phyloP scores from a whole-genome alignment of 257 asterid genomes.

The Sherardia arvensis region DNA sequence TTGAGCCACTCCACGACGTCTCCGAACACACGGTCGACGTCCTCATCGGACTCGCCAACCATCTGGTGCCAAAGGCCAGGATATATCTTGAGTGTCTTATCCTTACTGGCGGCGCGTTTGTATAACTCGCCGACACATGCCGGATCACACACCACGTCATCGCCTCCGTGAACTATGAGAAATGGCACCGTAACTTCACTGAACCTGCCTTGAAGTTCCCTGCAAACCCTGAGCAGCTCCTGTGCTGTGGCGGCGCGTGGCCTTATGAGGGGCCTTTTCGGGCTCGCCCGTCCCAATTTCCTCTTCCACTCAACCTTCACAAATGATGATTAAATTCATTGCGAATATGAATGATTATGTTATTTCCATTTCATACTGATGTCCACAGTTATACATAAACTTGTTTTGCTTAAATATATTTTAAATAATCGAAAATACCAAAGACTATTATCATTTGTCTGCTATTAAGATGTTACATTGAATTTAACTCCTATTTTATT shows the following conservation, averaged over 20 bases:
- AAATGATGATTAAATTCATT: not conserved
- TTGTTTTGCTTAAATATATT: no score
- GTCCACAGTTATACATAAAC: no score
- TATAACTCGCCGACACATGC: slow-evolving; percentile 46
- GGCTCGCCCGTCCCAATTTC: slow-evolving; percentile 76
- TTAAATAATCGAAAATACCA: no score
- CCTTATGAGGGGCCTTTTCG: slow-evolving; percentile 46
- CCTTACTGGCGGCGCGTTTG: slow-evolving; percentile 48
- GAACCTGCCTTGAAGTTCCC: slow-evolving; percentile 65
- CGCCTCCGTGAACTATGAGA: slow-evolving; percentile 80
- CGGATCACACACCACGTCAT: slow-evolving; percentile 31
- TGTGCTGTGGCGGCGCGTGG: slow-evolving; percentile 97
- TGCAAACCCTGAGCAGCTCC: slow-evolving; percentile 64
- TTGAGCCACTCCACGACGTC: slow-evolving; percentile 68
- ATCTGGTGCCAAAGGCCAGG: slow-evolving; percentile 92
- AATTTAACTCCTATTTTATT: no score
- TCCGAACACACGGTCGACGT: slow-evolving; percentile 72
- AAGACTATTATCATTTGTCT: no score
- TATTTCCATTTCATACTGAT: no score
- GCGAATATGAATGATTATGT: no score
- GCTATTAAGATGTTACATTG: no score
- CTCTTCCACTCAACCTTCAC: slow-evolving; percentile 86
- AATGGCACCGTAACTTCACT: slow-evolving; percentile 55
- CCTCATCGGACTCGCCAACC: slow-evolving; percentile 73
- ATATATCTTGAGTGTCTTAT: slow-evolving; percentile 60